Evolutionary conservation across 306 rosid genomes (phyloP).

Genomic region (Acacia acuminata): DNA sequence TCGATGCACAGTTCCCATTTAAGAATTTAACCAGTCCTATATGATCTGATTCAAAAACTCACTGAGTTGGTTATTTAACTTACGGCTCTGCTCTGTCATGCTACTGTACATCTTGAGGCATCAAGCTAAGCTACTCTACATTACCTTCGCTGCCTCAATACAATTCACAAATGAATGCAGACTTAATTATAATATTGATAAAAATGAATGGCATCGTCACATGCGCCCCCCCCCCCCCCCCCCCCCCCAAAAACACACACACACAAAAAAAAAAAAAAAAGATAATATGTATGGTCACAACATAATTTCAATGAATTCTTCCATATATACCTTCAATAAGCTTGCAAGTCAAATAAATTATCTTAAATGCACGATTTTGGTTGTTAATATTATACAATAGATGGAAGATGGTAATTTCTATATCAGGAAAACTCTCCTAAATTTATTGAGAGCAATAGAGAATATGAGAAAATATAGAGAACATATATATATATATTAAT

Average conservation of each 20-base stretch:
- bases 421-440: background rate
- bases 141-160: background rate
- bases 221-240: background rate
- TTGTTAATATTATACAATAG: background rate
- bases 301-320: background rate
- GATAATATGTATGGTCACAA: background rate
- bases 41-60: no score
- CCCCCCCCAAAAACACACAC: no score
- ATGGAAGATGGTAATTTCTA: background rate
- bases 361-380: background rate
- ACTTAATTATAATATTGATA: background rate
- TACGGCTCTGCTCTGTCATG: background rate
- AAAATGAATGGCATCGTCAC: background rate
- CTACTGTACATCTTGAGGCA: background rate
- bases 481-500: background rate
- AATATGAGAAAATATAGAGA: background rate
- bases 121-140: background rate
- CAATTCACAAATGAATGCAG: background rate
- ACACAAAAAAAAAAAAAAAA: no score
- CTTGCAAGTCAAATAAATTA: background rate
- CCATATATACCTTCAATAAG: background rate
- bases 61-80: no score
- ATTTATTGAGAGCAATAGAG: background rate
- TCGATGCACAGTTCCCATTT: no score
- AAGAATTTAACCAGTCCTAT: no score